Evolutionary conservation across 352 stramenopile genomes (phyloP), one percentile per base, ranked within the genome.

Genomic region (Pythium graminicola): DNA sequence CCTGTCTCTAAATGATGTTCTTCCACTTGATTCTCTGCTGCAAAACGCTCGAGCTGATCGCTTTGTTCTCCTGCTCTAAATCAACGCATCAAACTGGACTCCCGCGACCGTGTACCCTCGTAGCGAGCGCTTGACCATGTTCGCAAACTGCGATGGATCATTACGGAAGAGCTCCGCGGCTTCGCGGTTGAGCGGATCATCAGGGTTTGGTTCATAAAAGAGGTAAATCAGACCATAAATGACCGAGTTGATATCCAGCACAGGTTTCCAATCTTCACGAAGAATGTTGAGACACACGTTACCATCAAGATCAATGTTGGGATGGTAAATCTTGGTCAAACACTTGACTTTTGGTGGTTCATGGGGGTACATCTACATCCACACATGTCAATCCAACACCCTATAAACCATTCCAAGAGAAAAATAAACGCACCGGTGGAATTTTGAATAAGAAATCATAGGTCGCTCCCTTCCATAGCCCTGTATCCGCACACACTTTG

Each of bases 201-300:
- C 95, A 23, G 96, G 95, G 77, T 99, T 99, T 31, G 96, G 96
- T 67, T 99, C 96, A 72, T 99, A 99, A 76, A 99, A 99, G 38
- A 99, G 75, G 69, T 98, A 99, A 76, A 99, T 98, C 39, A 99
- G 72, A 41, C 96, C 95, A 73, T 99, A 99, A 70, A 99, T 99
- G 64, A 99, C 95, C 19, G 95, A 93, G 74, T 99, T 99, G 69
- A 99, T 98, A 75, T 99, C 96, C 57, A 99, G 73, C 42, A 99
- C 95, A 17, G 79, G 95, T 67, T 99, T 98, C 96, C 96, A 99
- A 85, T 99, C 96, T 63, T 99, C 95, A 38, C 95, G 83, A 45
- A 99, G 71, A 60, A 98, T 97, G 72, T 97, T 98, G 28, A 99
- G 72, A 73, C 96, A 99, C 53, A 99, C 96, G 56, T 99, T 99